These are phyloP conservation scores for Colletotrichum sp. DNA, from an alignment of 2,329 filamentous ascomycete genomes.

Conservation along the genomic window DNA sequence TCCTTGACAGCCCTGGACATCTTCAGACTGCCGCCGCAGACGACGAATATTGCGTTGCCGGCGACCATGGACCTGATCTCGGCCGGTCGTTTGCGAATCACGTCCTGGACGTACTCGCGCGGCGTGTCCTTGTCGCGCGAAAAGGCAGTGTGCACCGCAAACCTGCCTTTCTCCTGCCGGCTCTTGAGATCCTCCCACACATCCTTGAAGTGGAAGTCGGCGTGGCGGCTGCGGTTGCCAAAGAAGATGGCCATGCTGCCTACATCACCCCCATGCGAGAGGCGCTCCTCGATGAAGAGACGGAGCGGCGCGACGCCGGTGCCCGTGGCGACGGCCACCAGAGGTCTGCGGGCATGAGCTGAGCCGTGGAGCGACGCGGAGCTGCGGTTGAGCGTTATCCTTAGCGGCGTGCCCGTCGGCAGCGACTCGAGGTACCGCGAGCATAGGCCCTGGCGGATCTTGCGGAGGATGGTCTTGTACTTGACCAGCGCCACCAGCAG, in stretches of 20 bases:
- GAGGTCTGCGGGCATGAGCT: slow-evolving; percentile 51
- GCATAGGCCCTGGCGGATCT: slow-evolving; percentile 85
- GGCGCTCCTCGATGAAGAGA: slow-evolving; percentile 79
- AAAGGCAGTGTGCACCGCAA: slow-evolving; percentile 48
- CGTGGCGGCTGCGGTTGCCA: slow-evolving; percentile 75
- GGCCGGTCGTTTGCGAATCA: slow-evolving; percentile 48
- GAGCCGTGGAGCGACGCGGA: slow-evolving; percentile 45
- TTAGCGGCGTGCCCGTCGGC: slow-evolving; percentile 59
- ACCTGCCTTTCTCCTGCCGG: background rate
- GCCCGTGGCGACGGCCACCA: slow-evolving; percentile 82
- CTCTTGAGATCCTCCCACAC: slow-evolving; percentile 66
- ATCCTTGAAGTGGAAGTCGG: slow-evolving; percentile 82
- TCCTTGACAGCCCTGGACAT: slow-evolving; percentile 62
- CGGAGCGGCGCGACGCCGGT: slow-evolving; percentile 89
- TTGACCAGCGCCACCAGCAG: slow-evolving; percentile 88
- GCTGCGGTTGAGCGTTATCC: slow-evolving; percentile 62
- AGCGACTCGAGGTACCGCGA: slow-evolving; percentile 83
- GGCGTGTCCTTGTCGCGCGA: slow-evolving; percentile 47
- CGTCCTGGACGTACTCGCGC: slow-evolving; percentile 63
- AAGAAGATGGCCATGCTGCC: slow-evolving; percentile 71
- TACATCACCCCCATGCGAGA: slow-evolving; percentile 25
- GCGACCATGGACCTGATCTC: slow-evolving; percentile 42
- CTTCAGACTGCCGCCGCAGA: slow-evolving; percentile 63
- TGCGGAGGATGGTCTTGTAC: slow-evolving; percentile 86
- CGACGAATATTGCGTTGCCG: slow-evolving; percentile 49